Percentiles rank a stretch among this genome's conserved stretches.
Evolutionary conservation across 2,329 filamentous ascomycete species (phyloP).

Genomic region (Fusarium abutilonis): DNA sequence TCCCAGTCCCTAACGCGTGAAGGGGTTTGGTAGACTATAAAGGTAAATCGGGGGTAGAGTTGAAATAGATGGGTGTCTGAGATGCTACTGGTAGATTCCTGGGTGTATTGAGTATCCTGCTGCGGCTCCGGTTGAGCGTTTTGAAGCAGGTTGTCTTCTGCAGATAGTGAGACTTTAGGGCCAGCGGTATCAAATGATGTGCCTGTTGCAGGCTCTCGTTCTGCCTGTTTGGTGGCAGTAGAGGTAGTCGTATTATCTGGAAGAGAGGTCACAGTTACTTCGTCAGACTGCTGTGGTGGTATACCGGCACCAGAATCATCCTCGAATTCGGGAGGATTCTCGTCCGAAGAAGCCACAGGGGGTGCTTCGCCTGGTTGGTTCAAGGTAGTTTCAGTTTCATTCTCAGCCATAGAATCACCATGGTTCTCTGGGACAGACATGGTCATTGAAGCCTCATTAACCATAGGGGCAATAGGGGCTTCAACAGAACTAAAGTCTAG

Average conservation of each 20-base stretch:
- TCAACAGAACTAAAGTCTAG: neutral
- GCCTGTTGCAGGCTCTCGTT: neutral
- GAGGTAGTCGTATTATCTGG: neutral
- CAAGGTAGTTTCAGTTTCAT: neutral
- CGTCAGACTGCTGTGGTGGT: neutral
- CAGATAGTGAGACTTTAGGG: neutral
- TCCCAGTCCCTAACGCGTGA: neutral
- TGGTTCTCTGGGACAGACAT: neutral
- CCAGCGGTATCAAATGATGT: neutral
- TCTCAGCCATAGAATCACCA: neutral
- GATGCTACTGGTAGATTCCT: neutral
- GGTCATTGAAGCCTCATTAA: neutral
- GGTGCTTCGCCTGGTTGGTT: neutral
- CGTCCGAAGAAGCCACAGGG: neutral
- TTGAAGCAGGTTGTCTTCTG: neutral
- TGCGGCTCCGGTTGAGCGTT: neutral
- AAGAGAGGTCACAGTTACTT: neutral
- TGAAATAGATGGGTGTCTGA: neutral
- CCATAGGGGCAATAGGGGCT: constrained; percentile 7
- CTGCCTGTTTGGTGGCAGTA: neutral
- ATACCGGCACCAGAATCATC: neutral
- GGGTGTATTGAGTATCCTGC: neutral
- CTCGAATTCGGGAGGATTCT: neutral
- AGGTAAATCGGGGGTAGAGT: constrained; percentile 3
- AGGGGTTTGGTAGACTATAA: constrained; percentile 9